These are phyloP conservation scores for Rhodocollybia butyracea DNA, from an alignment of 768 basidiomycete genomes.

Conservation along the genomic window DNA sequence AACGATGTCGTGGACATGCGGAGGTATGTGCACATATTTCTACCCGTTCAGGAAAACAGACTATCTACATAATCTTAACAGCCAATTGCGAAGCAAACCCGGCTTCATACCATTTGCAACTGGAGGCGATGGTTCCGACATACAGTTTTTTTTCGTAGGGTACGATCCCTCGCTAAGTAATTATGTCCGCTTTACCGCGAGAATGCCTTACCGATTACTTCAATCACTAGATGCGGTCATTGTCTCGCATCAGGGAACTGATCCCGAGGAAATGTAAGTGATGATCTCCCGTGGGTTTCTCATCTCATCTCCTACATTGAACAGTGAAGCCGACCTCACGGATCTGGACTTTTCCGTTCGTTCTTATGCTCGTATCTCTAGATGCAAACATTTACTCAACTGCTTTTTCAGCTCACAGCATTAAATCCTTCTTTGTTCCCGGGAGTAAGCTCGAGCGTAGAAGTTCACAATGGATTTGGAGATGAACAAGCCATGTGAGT, in stretches of 20 bases:
- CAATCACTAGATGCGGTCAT: slow-evolving; percentile 24
- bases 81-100: slow-evolving; percentile 39
- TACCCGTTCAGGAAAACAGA: not conserved
- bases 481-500: slow-evolving; percentile 41
- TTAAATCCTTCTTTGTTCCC: slow-evolving; percentile 46
- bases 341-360: slow-evolving; percentile 42
- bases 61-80: not conserved
- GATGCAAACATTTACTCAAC: too few relatives aligned
- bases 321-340: slow-evolving; percentile 29
- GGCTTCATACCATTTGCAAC: slow-evolving; percentile 40
- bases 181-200: not conserved
- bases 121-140: slow-evolving; percentile 40
- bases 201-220: not conserved
- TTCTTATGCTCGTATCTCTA: too few relatives aligned
- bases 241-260: slow-evolving; percentile 34
- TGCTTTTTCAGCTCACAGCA: slow-evolving; percentile 19
- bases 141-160: slow-evolving; percentile 56
- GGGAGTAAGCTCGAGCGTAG: slow-evolving; percentile 36
- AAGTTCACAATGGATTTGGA: slow-evolving; percentile 47
- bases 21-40: slow-evolving; percentile 23
- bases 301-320: not conserved
- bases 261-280: slow-evolving; percentile 25
- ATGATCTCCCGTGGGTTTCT: not conserved
- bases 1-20: slow-evolving; percentile 39
- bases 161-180: slow-evolving; percentile 34